These are phyloP conservation scores for Panicum hallii DNA, from an alignment of 202 grass and related monocot genomes.

Conservation along the genomic window DNA sequence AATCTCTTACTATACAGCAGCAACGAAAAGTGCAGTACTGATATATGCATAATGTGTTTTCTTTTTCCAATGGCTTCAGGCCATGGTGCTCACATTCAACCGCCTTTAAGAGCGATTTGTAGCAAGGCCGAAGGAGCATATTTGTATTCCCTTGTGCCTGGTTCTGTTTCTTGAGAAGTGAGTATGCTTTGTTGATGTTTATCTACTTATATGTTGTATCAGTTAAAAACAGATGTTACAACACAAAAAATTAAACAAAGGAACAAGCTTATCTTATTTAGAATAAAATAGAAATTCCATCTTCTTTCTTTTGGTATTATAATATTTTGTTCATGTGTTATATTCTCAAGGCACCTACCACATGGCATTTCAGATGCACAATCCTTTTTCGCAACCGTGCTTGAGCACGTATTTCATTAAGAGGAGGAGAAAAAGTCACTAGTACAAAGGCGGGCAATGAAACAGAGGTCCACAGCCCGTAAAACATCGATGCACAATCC, in stretches of 20 bases:
- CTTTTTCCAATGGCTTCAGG: conserved; percentile 45
- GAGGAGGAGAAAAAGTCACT: too few species aligned
- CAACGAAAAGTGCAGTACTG: not conserved
- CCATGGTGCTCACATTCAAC: conserved; percentile 63
- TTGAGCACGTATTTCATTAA: too few species aligned
- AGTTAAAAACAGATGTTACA: not conserved
- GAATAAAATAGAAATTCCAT: not conserved
- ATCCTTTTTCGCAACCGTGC: too few species aligned
- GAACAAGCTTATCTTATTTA: not conserved
- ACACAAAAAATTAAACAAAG: not conserved
- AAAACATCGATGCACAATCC: conserved; percentile 55
- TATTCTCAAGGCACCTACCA: conserved; percentile 51
- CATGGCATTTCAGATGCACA: conserved; percentile 65
- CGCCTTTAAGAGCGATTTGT: conserved; percentile 66
- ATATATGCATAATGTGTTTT: not conserved
- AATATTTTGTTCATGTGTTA: conserved; percentile 28
- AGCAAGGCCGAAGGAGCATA: conserved; percentile 76
- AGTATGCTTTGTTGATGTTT: conserved; percentile 26
- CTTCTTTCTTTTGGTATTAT: conserved; percentile 4
- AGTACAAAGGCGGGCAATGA: too few species aligned
- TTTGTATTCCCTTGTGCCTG: conserved; percentile 70
- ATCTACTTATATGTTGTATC: not conserved
- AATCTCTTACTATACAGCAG: not conserved
- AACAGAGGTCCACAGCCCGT: too few species aligned
- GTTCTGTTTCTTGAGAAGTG: conserved; percentile 72